phyloP scores from a whole-genome alignment of 495 filamentous ascomycete genomes.

The Aeminium ludgeri region DNA sequence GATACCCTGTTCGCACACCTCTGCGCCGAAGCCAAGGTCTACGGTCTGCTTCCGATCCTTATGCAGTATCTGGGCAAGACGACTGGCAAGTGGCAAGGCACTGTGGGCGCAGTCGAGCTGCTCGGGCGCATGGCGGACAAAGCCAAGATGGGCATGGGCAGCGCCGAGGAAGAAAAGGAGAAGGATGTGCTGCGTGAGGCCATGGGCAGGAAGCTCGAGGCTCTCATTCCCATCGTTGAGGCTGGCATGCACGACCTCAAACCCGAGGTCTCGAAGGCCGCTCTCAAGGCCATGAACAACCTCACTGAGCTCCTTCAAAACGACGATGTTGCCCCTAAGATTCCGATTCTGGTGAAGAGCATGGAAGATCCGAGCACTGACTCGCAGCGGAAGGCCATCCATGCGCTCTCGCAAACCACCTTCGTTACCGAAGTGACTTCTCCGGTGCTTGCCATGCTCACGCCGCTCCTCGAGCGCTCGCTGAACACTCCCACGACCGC shows the following conservation, averaged over 20 bases:
- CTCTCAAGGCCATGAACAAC: slow-evolving; percentile 76
- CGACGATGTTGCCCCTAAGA: slow-evolving; percentile 86
- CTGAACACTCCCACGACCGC: slow-evolving; percentile 77
- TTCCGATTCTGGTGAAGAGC: slow-evolving; percentile 81
- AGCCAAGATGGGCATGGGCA: slow-evolving; percentile 66
- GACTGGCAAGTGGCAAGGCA: slow-evolving; percentile 89
- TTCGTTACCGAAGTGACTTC: slow-evolving; percentile 95
- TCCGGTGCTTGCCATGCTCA: slow-evolving; percentile 93
- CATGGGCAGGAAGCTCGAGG: slow-evolving; percentile 82
- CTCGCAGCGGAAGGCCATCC: slow-evolving; percentile 82
- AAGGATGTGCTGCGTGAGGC: slow-evolving; percentile 79
- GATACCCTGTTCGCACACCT: slow-evolving; percentile 71
- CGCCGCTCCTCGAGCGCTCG: slow-evolving; percentile 81
- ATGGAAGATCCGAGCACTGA: slow-evolving; percentile 91
- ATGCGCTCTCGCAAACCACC: slow-evolving; percentile 93
- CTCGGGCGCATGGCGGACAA: slow-evolving; percentile 85
- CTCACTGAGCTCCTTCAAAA: slow-evolving; percentile 85
- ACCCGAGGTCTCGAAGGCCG: slow-evolving; percentile 74
- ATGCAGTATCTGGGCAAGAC: slow-evolving; percentile 57
- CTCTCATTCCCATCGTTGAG: slow-evolving; percentile 83
- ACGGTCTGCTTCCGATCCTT: slow-evolving; percentile 59
- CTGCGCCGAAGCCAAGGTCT: slow-evolving; percentile 63
- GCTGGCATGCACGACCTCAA: slow-evolving; percentile 94
- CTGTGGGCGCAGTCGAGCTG: slow-evolving; percentile 64
- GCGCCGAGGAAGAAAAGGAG: slow-evolving; percentile 59